Percentiles rank a stretch among this genome's conserved stretches.
Conservation (phyloP, 2,329 filamentous ascomycete species). For the Cladophialophora chaetospira region DNA sequence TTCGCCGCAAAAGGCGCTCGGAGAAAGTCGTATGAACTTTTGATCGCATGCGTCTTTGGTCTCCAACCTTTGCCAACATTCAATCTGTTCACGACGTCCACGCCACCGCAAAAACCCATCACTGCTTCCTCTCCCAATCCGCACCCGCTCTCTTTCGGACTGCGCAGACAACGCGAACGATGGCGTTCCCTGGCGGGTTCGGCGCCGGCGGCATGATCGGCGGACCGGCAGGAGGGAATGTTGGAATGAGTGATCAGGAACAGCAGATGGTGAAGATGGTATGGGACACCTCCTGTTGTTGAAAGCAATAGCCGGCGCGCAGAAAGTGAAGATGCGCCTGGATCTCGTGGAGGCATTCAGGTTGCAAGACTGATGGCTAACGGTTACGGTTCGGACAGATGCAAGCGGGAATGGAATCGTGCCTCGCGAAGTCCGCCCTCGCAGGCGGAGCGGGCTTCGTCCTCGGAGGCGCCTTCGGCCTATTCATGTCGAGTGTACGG, state of each 20-base stretch:
- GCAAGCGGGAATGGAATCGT: conserved; percentile 86
- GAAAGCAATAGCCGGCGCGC: too few relatives aligned
- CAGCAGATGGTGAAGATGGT: conserved; percentile 52
- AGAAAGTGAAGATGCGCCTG: too few relatives aligned
- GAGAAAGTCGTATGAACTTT: not conserved
- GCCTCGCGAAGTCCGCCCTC: conserved; percentile 82
- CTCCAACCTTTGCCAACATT: too few relatives aligned
- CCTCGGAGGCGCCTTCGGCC: conserved; percentile 87
- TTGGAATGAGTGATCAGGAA: conserved; percentile 51
- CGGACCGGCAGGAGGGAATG: conserved; percentile 33
- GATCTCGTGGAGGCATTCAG: too few relatives aligned
- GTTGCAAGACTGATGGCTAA: too few relatives aligned
- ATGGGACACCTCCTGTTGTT: not conserved
- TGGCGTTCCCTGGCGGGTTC: conserved; percentile 21
- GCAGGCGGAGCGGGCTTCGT: conserved; percentile 92
- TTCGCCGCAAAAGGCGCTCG: conserved; percentile 16
- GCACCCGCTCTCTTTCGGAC: not conserved
- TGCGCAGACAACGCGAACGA: not conserved
- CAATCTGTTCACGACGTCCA: too few relatives aligned
- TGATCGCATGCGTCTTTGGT: not conserved
- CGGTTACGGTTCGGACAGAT: conserved; percentile 65
- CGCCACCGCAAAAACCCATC: not conserved
- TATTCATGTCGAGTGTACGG: conserved; percentile 87
- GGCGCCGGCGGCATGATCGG: conserved; percentile 16
- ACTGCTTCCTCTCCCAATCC: not conserved